Conservation (phyloP, 2,329 filamentous ascomycete species). For the Talaromyces sp. region DNA sequence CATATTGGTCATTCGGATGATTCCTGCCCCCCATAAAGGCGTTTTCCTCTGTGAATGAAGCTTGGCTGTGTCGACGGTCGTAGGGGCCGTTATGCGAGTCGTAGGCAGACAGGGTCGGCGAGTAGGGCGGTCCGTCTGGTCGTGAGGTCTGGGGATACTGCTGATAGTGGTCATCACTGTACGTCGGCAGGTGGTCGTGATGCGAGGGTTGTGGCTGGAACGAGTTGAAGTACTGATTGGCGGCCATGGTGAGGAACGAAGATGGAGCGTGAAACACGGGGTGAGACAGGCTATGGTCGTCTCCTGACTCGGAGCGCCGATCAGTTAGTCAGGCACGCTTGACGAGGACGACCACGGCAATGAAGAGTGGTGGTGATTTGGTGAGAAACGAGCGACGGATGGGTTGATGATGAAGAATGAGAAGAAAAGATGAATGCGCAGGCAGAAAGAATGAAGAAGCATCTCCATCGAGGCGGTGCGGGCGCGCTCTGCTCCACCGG, state of each 20-base stretch:
- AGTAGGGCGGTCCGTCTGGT: not conserved
- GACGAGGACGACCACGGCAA: no score
- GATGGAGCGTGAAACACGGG: not conserved
- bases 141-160: conserved; percentile 15
- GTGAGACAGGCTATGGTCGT: not conserved
- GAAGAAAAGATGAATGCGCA: not conserved
- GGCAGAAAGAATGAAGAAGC: not conserved
- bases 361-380: no score
- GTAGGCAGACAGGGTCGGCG: conserved; percentile 31
- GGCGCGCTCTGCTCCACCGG: not conserved
- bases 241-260: conserved; percentile 46
- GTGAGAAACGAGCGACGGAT: not conserved
- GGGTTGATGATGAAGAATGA: not conserved
- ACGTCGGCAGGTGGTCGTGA: conserved; percentile 21
- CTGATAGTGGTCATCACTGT: conserved; percentile 27
- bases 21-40: conserved; percentile 26
- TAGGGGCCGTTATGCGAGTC: conserved; percentile 39
- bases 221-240: conserved; percentile 61
- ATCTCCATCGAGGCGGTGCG: not conserved
- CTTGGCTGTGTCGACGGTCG: conserved; percentile 31
- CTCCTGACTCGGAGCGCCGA: not conserved
- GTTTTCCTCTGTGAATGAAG: conserved; percentile 29
- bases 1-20: conserved; percentile 31
- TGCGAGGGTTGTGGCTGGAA: conserved; percentile 28
- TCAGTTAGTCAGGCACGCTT: not conserved